Base-by-base conservation (phyloP, 805 yeast species). In the Candida ascalaphidarum region DNA sequence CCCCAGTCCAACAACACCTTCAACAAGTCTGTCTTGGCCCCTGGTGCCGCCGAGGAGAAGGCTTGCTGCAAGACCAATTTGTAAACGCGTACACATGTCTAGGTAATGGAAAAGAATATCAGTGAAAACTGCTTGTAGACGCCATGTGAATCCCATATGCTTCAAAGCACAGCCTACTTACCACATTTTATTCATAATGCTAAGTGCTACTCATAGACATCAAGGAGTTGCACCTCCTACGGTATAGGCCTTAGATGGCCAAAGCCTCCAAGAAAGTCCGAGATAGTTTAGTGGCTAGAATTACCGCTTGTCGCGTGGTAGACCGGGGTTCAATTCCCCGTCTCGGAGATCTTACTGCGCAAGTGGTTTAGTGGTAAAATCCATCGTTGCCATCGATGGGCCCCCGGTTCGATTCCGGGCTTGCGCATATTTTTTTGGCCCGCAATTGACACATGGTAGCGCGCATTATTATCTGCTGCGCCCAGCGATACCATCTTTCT, bases 1-100 rank as follows among this genome's bases (percentile, higher is more conserved):
- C 92, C 92, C 27, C 79, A 77, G 52, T 71, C 86, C 14, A 69
- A 54, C 46, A 78, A 81, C 54, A 41, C 51, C 14, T 74, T 79
- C 58, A 81, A 81, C 68, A 74, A 80, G 59, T 74, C 83, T 5
- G 46, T 55, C 33, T 68, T 59, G 42, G 40, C 38, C 10, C 6
- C 6, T 6, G 18, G 18, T 8, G 28, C 41, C 10, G 44, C 40
- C 29, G 30, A 31, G 22, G 49, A 43, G 17, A 39, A 44, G 20
- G 31, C 50, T 12, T 58, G 65, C 34, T 58, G 66, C 44, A 60
- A 60, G 48, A 51, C 53, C 27, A 54, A 53, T 37, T 44, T 56
- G 29, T 55, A 45, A 29, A 12, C 11, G 25, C 22, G 8, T 6
- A 17, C 8, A 17, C 8, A n/a, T n/a, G n/a, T n/a, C n/a, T n/a